Conservation (phyloP, 1,284 basidiomycete species). For the Vanrija humicola region DNA sequence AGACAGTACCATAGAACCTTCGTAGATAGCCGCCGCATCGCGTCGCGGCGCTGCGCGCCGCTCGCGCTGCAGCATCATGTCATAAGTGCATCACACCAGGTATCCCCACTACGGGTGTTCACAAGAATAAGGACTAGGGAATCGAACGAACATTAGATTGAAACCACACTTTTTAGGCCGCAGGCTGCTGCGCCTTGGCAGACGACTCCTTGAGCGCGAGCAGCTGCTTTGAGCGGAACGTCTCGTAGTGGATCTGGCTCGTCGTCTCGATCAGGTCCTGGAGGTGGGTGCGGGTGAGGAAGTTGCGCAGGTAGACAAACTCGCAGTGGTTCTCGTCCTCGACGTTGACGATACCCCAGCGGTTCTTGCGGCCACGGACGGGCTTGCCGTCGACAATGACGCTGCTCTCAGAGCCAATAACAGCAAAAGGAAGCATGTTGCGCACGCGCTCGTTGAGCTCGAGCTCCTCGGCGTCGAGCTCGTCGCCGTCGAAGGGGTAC, state of each 20-base stretch:
- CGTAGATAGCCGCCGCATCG: too few relatives aligned
- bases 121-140: too few relatives aligned
- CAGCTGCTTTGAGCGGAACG: conserved; percentile 93
- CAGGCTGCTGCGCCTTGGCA: conserved; percentile 36
- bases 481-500: conserved; percentile 96
- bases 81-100: conserved; percentile 14
- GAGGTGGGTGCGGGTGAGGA: conserved; percentile 84
- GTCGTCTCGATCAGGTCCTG: conserved; percentile 99
- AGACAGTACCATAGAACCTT: too few relatives aligned
- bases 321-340: conserved; percentile 97
- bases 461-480: conserved; percentile 81
- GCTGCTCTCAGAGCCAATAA: conserved; percentile 90
- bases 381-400: conserved; percentile 94
- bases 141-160: neutral
- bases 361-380: conserved; percentile 92
- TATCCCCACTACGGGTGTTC: conserved; percentile 1
- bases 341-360: conserved; percentile 97
- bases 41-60: too few relatives aligned
- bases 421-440: conserved; percentile 92
- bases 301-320: conserved; percentile 95
- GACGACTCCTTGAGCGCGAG: conserved; percentile 50
- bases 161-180: neutral
- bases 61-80: neutral
- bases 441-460: conserved; percentile 87
- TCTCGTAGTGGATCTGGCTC: conserved; percentile 98